phyloP scores from a whole-genome alignment of 1,284 basidiomycete genomes.

The Calocybe gambosa region DNA sequence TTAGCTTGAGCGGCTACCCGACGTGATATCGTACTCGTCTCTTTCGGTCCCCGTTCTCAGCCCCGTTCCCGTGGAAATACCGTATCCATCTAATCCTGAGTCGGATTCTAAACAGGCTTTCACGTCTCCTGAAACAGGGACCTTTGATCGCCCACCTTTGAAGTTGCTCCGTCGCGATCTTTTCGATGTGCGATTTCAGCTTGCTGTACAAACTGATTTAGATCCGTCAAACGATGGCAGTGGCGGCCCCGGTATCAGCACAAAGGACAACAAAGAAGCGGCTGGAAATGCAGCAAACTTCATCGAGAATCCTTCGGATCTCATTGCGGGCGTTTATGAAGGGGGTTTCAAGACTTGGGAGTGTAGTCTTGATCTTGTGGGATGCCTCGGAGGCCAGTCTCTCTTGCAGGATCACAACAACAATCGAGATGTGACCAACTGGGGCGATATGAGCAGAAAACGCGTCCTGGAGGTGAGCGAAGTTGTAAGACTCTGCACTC shows the following conservation, averaged over 20 bases:
- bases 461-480: conserved; percentile 58
- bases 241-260: conserved; percentile 6
- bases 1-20: conserved; percentile 50
- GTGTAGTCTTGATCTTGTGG: conserved; percentile 84
- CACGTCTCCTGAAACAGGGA: not conserved
- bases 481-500: too few species aligned
- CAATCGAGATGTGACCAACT: not conserved
- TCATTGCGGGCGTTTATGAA: conserved; percentile 91
- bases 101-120: too few species aligned
- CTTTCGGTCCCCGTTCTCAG: conserved; percentile 34
- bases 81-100: conserved; percentile 6
- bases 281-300: conserved; percentile 40
- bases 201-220: conserved; percentile 52
- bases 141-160: conserved; percentile 12
- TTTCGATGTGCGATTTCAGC: conserved; percentile 91
- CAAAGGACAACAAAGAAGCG: not conserved
- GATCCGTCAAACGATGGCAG: not conserved
- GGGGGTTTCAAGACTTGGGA: conserved; percentile 99
- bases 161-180: conserved; percentile 76
- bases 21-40: conserved; percentile 57
- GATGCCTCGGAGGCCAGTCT: conserved; percentile 31
- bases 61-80: conserved; percentile 17
- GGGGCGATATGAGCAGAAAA: conserved; percentile 31
- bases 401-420: not conserved
- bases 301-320: conserved; percentile 80